These are phyloP conservation scores for Colletotrichum sp. DNA, from an alignment of 2,329 filamentous ascomycete genomes.

Conservation along the genomic window DNA sequence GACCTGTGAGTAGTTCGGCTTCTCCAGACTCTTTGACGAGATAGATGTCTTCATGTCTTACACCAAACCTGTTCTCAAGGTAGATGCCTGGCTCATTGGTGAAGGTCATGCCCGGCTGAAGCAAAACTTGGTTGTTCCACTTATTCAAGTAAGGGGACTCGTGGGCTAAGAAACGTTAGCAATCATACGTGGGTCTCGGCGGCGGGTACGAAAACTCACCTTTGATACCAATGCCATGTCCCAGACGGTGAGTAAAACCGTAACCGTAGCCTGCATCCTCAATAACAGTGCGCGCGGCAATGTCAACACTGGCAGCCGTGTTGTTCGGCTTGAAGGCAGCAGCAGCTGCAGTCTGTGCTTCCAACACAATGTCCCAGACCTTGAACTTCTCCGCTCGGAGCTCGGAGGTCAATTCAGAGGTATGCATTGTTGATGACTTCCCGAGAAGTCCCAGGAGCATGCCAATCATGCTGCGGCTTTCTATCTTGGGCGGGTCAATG, in stretches of 20 bases:
- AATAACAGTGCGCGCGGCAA: slow-evolving; percentile 64
- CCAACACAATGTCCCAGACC: slow-evolving; percentile 65
- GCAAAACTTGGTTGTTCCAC: slow-evolving; percentile 52
- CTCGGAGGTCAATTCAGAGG: not conserved
- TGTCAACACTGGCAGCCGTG: slow-evolving; percentile 64
- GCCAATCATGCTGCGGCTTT: not conserved
- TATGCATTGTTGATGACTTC: not conserved
- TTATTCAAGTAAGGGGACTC: slow-evolving; percentile 70
- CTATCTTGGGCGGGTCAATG: slow-evolving; percentile 35
- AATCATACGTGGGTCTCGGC: not conserved
- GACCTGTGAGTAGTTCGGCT: slow-evolving; percentile 60
- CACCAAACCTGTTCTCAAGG: slow-evolving; percentile 62
- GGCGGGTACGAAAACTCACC: not conserved
- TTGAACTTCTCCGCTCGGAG: slow-evolving; percentile 54
- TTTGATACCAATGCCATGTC: slow-evolving; percentile 71
- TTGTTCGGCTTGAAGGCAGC: slow-evolving; percentile 52
- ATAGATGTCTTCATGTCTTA: slow-evolving; percentile 67
- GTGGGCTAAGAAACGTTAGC: slow-evolving; percentile 44
- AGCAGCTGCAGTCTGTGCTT: slow-evolving; percentile 63
- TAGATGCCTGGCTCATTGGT: slow-evolving; percentile 70
- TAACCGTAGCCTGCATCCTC: slow-evolving; percentile 62
- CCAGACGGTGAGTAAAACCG: slow-evolving; percentile 66
- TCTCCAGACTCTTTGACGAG: slow-evolving; percentile 58
- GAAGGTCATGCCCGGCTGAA: slow-evolving; percentile 65
- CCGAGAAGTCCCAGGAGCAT: not conserved